Conservation (phyloP, 2,329 filamentous ascomycete species). For the Leptoxyphium fumago region DNA sequence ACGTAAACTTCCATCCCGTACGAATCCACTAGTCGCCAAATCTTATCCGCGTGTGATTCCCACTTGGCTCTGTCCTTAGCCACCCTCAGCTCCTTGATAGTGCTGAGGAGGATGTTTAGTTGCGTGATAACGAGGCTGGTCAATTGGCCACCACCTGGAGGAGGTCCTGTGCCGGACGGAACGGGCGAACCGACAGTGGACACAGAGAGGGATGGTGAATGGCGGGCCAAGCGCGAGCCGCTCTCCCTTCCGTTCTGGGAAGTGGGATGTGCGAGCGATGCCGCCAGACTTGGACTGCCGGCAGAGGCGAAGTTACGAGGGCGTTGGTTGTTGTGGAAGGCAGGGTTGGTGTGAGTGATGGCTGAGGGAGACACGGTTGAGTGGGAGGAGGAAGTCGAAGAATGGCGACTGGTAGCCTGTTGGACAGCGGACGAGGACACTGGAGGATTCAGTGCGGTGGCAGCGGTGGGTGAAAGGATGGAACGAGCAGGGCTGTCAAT, state of each 20-base stretch:
- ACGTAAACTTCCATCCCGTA: conserved; percentile 99
- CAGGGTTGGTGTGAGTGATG: conserved; percentile 32
- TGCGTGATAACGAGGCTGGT: conserved; percentile 92
- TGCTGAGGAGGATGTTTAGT: conserved; percentile 84
- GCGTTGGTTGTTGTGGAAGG: conserved; percentile 42
- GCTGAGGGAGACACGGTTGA: conserved; percentile 42
- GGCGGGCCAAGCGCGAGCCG: conserved; percentile 41
- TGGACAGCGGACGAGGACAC: conserved; percentile 35
- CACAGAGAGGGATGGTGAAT: conserved; percentile 44
- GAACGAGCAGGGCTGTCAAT: conserved; percentile 36
- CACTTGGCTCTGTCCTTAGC: conserved; percentile 85
- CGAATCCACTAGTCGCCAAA: conserved; percentile 90
- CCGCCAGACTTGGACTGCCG: conserved; percentile 39
- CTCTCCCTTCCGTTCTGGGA: conserved; percentile 26
- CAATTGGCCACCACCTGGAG: conserved; percentile 36
- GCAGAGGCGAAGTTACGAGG: conserved; percentile 41
- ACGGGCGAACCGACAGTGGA: conserved; percentile 41
- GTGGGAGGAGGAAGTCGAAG: conserved; percentile 39
- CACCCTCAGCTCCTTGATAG: conserved; percentile 55
- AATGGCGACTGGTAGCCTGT: conserved; percentile 34
- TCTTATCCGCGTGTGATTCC: conserved; percentile 80
- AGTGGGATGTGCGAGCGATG: conserved; percentile 28
- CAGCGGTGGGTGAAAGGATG: conserved; percentile 36
- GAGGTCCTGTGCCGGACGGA: conserved; percentile 32
- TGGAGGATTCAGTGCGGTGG: conserved; percentile 39